Evolutionary conservation across 768 basidiomycete species (phyloP), one percentile per base, ranked within the genome.

Genomic region (Suillus subluteus): DNA sequence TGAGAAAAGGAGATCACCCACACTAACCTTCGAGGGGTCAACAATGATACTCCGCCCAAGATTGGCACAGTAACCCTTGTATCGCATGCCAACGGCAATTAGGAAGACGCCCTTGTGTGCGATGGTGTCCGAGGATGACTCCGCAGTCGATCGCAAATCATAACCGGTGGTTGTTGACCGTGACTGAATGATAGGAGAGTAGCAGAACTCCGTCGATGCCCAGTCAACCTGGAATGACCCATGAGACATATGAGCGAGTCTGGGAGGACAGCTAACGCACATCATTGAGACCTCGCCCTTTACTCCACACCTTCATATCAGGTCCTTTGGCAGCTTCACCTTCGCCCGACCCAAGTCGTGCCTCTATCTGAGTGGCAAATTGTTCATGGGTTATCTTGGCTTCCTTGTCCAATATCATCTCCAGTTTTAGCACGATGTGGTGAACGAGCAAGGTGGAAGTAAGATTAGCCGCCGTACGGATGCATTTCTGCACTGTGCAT

Each of bases 11-110:
- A 44, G 18, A 54, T 58, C 50, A 35, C 48, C 56, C 30, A 16
- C 56, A 73, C 78, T 66, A 68, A 96, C 95, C 73, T 91, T 89
- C 69, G 90, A 90, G 2, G 97, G 97, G 74, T 97, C 95, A 46
- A 99, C 96, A 71, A 98, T 93, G 79, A 98, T 96, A 2, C 94
- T 98, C 54, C 97, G 86, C 5, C 94, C 96, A 69, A 98, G 87
- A 75, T 95, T 97, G 37, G 92, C 88, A 74, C 95, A 95, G 71
- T 99, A 99, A 1, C 90, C 91, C 73, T 91, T 96, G 80, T 97
- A 98, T 35, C 95, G 87, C 76, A 99, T 83, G 35, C 96, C 97
- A 69, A 98, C 86, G 6, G 91, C 87, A 12, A 94, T 88, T 7
- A 99, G 81, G 65, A 98, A 87, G 48, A 99, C 94, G 23, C 96